Percentiles rank a stretch among this genome's conserved stretches.
phyloP scores from a whole-genome alignment of 2,329 filamentous ascomycete species.

The Diplodia mutila region DNA sequence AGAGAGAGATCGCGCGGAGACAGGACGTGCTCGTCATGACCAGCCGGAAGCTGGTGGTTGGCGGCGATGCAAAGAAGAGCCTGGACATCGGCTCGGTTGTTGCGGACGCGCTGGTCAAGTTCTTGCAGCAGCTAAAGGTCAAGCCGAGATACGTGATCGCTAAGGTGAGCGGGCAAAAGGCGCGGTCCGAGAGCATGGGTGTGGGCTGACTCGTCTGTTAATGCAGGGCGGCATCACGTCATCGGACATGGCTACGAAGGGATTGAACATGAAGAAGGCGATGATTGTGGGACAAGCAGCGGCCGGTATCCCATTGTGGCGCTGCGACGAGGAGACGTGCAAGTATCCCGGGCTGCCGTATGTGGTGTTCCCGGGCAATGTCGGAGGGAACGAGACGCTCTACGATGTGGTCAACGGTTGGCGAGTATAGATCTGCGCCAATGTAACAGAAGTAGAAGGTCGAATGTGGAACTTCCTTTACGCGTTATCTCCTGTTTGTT shows the following conservation, averaged over 20 bases:
- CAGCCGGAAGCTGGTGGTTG: slow-evolving; percentile 56
- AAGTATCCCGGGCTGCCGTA: slow-evolving; percentile 59
- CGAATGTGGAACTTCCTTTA: not conserved
- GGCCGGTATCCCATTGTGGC: slow-evolving; percentile 62
- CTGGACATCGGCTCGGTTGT: slow-evolving; percentile 60
- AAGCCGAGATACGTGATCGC: slow-evolving; percentile 62
- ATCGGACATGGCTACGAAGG: slow-evolving; percentile 62
- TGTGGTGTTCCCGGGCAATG: slow-evolving; percentile 63
- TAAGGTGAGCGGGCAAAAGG: slow-evolving; percentile 38
- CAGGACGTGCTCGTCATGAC: slow-evolving; percentile 64
- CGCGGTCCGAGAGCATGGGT: not conserved
- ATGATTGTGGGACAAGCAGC: slow-evolving; percentile 62
- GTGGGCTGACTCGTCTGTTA: slow-evolving; percentile 31
- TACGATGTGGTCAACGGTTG: slow-evolving; percentile 51
- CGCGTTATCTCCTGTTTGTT: not conserved
- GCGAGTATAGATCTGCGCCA: slow-evolving; percentile 27
- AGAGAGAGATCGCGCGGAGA: slow-evolving; percentile 45
- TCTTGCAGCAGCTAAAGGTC: slow-evolving; percentile 52
- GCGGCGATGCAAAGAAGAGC: slow-evolving; percentile 54
- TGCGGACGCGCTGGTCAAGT: slow-evolving; percentile 55
- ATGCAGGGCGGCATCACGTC: slow-evolving; percentile 59
- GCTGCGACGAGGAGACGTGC: slow-evolving; percentile 57
- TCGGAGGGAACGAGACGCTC: slow-evolving; percentile 55
- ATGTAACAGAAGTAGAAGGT: not conserved
- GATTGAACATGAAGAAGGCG: slow-evolving; percentile 58